Base-by-base conservation (phyloP, 2,329 filamentous ascomycete genomes). In the Blumeria graminis region DNA sequence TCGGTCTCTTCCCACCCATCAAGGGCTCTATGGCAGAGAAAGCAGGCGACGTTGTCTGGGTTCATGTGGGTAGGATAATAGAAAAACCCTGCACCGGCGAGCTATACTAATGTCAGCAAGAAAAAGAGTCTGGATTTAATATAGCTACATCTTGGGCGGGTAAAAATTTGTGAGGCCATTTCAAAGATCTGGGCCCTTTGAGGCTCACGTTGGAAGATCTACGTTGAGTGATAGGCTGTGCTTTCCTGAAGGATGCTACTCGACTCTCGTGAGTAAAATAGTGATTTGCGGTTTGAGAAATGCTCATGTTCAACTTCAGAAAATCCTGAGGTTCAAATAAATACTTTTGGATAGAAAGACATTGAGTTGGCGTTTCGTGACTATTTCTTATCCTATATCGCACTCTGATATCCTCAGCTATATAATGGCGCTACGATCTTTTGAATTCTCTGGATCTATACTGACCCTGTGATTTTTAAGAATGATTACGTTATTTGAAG, bases 1-100 rank as follows among this genome's bases (percentile, higher is more conserved):
- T 98, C 92, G 22, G 81, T 80, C 41, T 82, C 75, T 64, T 96
- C 90, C 92, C 92, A 98, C 58, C 88, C 89, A 66, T 93, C 88
- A 11, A 98, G 75, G 56, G 82, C 79, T 66, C 86, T 84, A 60
- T 80, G 73, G 70, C 92, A 98, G 39, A 88, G 74, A 68, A 93
- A 96, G 68, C 92, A 98, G 62, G 80, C 77, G 52, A 86, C 86
- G 68, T 96, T 96, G 68, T 98, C 92, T 39, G 82, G 82, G 64
- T 81, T 85, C 51, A 78, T 76, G 55, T 78, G 74, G 13, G 77
- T 79, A 1, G 92, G 90, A 59, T 81, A 78, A 70, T 86, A 96
- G 70, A 83, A 92, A 71, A 98, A 94, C 39, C 92, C 92, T 57
- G 92, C 90, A 65, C 78, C 80, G 4, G 92, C 90, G 63, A 98